A percentile compares a stretch with the other conserved stretches of the same genome.
These are phyloP conservation scores for Microcos paniculata DNA, from an alignment of 345 rosid genomes.

Conservation along the genomic window DNA sequence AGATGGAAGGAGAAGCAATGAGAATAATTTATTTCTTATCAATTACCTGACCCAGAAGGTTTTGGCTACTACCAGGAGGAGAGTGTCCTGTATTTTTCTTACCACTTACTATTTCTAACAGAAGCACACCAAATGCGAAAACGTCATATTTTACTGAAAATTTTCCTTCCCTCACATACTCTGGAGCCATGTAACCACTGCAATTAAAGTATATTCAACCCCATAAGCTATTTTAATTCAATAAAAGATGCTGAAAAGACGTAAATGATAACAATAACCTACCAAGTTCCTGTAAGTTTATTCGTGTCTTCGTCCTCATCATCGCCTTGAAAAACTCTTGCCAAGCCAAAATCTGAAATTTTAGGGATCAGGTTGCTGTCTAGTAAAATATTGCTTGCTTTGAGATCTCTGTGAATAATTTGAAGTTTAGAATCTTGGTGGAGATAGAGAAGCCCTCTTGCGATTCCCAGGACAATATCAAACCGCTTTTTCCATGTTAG, in stretches of 20 bases:
- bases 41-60: no score
- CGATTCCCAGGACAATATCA: constrained; percentile 31
- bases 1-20: not conserved
- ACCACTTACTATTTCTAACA: no score
- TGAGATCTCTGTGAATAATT: constrained; percentile 39
- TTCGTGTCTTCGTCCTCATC: no score
- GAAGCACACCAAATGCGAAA: no score
- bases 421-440: constrained; percentile 41
- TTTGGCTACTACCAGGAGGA: no score
- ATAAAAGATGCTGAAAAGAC: no score
- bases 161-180: constrained; percentile 42
- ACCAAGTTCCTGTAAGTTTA: not conserved
- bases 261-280: no score
- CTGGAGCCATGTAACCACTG: constrained; percentile 55
- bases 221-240: no score
- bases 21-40: no score
- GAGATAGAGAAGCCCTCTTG: constrained; percentile 39
- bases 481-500: constrained; percentile 26
- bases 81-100: no score
- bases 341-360: not conserved
- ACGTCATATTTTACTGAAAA: constrained; percentile 45
- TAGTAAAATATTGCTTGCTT: constrained; percentile 41
- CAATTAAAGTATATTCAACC: no score
- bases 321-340: not conserved
- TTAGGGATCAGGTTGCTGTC: constrained; percentile 12